Evolutionary conservation across 2,329 filamentous ascomycete genomes (phyloP), one percentile per base, ranked within the genome.

Genomic region (Fusarium foetens): DNA sequence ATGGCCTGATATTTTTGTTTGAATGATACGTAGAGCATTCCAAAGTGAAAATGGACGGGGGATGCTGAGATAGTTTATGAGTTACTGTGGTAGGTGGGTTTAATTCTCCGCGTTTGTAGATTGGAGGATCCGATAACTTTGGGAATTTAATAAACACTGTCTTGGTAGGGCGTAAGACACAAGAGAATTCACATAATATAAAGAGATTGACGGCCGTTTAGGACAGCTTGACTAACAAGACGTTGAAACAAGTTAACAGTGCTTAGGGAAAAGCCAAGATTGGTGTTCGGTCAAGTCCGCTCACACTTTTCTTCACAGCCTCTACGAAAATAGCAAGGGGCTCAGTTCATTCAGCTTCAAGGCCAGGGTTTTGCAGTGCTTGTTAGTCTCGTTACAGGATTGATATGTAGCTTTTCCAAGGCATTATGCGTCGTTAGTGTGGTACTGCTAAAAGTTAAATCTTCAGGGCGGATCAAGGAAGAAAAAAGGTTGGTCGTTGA

Each of bases 231-330:
- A 57, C 21, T 38, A 46, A 33, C 29, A 39, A 42, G 12, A 55
- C n/a, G 35, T 52, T 64, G 25, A 38, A 54, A 58, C 49, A 45
- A 58, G 66, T 14, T 17, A 25, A 39, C n/a, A 45, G 39, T 31
- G 29, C 49, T 38, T 52, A 23, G 36, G n/a, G 29, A 41, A 49
- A 63, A 52, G 66, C 65, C 61, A 73, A 73, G 66, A 29, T 46
- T 59, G 48, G 43, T 13, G 53, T 63, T 70, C n/a, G 65, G 70
- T 38, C 65, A 72, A 58, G 57, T 70, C 66, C 36, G 61, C 57
- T 58, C 45, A 63, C 52, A 66, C 65, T 62, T 39, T n/a, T 53
- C 49, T 17, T 43, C 19, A 48, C n/a, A 27, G 36, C 41, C 27
- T 57, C 48, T 41, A 43, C 23, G 43, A 68, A 58, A 72, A 54